Base-by-base conservation (phyloP, 164 flowering plant genomes). In the Liriodendron chinense region DNA sequence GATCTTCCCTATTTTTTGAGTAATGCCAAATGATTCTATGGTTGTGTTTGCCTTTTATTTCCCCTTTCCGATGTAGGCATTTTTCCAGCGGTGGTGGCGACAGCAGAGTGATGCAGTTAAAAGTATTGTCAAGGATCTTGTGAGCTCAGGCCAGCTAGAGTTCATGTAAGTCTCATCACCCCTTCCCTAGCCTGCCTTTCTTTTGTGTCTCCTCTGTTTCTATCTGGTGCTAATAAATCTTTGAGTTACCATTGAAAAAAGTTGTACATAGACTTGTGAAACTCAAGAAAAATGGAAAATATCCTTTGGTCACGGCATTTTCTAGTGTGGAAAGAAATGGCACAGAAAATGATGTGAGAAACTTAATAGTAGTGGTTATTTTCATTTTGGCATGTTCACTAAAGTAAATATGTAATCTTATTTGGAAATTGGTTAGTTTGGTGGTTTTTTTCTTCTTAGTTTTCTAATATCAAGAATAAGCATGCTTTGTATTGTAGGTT, bases 11-110 rank as follows among this genome's bases (percentile, higher is more conserved):
- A 13, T 24, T 43, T 53, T 66, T 66, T 28, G 47, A 28, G 18
- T 28, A 14, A 28, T 66, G 47, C 3, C 9, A 20, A n/a, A 63
- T 22, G 10, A 63, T 8, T 22, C 9, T 63, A 2, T 21, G 24
- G 24, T 63, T 6, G 24, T 63, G 24, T 63, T 63, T 63, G 14
- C 8, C 9, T 10, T 25, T 34, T 13, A 12, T 25, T 72, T 20
- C 57, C 9, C 21, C 8, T 78, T 48, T 16, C 64, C 73, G 59
- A 13, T 80, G 56, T 82, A 92, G 98, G 97, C 98, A 1, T 95
- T 95, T 86, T 93, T 95, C 84, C 96, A 92, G 82, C 84, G 98
- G 10, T 95, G 98, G 98, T 93, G 98, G 98, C 84, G 89, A 72
- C 83, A 89, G 24, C 98, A 95, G 84, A 91, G 92, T 71, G 87